Conservation (phyloP, 2,329 filamentous ascomycete genomes). For the Fonsecaea erecta region DNA sequence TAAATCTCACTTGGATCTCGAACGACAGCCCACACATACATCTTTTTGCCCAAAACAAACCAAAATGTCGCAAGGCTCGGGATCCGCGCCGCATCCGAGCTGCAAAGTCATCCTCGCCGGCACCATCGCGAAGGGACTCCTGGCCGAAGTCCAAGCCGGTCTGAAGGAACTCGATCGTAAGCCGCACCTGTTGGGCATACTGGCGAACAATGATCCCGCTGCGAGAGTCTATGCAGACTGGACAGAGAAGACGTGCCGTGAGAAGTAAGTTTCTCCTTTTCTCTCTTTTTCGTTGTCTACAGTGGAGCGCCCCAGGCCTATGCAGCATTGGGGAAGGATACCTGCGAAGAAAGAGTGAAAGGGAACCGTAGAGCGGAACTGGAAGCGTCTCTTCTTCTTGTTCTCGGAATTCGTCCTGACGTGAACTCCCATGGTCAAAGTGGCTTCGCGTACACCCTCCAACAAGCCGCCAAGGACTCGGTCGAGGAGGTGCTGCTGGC, state of each 20-base stretch:
- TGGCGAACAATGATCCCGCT: slow-evolving; percentile 89
- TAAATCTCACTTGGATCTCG: background rate
- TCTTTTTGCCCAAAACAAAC: background rate
- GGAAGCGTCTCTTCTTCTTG: background rate
- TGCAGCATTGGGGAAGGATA: slow-evolving; percentile 6
- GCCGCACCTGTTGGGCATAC: slow-evolving; percentile 85
- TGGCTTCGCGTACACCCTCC: slow-evolving; percentile 87
- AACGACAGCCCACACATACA: no score
- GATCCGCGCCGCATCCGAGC: background rate
- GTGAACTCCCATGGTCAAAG: slow-evolving; percentile 4
- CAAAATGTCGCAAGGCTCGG: slow-evolving; percentile 30
- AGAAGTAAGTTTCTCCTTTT: slow-evolving; percentile 75
- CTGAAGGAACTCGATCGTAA: slow-evolving; percentile 69
- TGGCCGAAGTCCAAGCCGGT: slow-evolving; percentile 76
- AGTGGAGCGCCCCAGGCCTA: background rate
- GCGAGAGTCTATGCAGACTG: slow-evolving; percentile 94
- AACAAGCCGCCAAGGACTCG: slow-evolving; percentile 79
- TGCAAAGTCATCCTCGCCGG: slow-evolving; percentile 94
- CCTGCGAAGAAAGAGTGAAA: background rate
- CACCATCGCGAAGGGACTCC: slow-evolving; percentile 80
- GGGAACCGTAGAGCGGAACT: background rate
- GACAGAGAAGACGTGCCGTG: slow-evolving; percentile 93
- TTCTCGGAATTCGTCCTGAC: slow-evolving; percentile 2
- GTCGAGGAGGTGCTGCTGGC: slow-evolving; percentile 86
- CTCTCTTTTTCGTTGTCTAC: background rate